These are phyloP conservation scores for Craterostigma plantagineum DNA, from an alignment of 257 asterid genomes.

Conservation along the genomic window DNA sequence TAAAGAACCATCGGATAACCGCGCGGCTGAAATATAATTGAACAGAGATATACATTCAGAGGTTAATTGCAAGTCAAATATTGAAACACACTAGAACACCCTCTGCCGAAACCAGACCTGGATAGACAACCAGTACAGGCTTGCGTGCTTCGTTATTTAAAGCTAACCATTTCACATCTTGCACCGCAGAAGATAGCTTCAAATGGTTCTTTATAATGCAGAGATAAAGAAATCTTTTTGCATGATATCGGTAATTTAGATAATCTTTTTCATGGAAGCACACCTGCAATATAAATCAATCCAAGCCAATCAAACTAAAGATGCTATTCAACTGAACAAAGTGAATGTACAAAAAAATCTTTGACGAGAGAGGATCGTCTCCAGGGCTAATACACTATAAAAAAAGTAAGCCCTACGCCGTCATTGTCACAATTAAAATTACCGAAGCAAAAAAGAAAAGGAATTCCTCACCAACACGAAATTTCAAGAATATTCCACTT, in stretches of 20 bases:
- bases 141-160: slow-evolving; percentile 90
- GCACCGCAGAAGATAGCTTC: slow-evolving; percentile 23
- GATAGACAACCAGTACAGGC: slow-evolving; percentile 58
- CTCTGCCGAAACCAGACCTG: slow-evolving; percentile 31
- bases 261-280: slow-evolving; percentile 90
- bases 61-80: slow-evolving; percentile 6
- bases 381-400: too few relatives aligned
- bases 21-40: too few relatives aligned
- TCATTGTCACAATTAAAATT: too few relatives aligned
- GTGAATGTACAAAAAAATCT: too few relatives aligned
- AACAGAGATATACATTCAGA: slow-evolving; percentile 5
- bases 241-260: slow-evolving; percentile 83
- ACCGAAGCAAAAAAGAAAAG: too few relatives aligned
- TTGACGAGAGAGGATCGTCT: too few relatives aligned
- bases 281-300: slow-evolving; percentile 31
- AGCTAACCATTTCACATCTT: slow-evolving; percentile 52
- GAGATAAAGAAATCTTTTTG: slow-evolving; percentile 83
- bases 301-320: too few relatives aligned
- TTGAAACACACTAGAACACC: background rate
- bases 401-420: too few relatives aligned
- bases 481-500: too few relatives aligned
- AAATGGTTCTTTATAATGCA: slow-evolving; percentile 61
- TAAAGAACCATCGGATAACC: slow-evolving; percentile 23
- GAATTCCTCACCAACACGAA: background rate
- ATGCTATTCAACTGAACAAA: too few relatives aligned